Evolutionary conservation across 1,284 basidiomycete genomes (phyloP), one percentile per base, ranked within the genome.

Genomic region (Austroboletus novae-zelandiae): DNA sequence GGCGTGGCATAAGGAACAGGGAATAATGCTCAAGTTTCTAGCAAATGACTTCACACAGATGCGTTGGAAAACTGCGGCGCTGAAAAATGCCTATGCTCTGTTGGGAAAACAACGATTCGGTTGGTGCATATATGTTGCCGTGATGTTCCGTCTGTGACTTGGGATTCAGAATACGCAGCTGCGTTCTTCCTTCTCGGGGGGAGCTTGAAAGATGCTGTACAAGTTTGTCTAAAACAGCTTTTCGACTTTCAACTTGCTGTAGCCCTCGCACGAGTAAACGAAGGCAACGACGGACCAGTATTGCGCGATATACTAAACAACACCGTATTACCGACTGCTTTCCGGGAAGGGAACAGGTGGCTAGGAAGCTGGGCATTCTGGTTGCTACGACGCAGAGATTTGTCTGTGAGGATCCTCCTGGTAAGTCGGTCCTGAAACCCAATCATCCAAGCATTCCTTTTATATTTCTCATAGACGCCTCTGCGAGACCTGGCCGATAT

Each of bases 361-460:
- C 74, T 98, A n/a, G 91, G 84, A n/a, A 92, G 88, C 54, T 99
- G 95, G 96, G 91, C 91, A 4, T 94, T 98, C 68, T 97, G 94
- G 92, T 74, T 92, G 55, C 74, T 98, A 27, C 84, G 86, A 56
- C 77, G 91, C 31, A 78, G 90, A 43, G 94, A 98, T 69, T 66
- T 97, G 13, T 86, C 94, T 2, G 90, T 97, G 17, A 80, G 88
- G 41, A 84, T 93, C 42, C 75, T 96, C 17, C 70, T 95, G 56
- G 91, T 92, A 64, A 62, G 82, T 64, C 18, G 50, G 25, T 23
- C 6, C 25, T 18, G 37, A 54, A 8, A 10, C 37, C 15, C 23
- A 15, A 32, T 11, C 40, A 27, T 41, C 50, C 13, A 34, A 34
- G 18, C 37, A 37, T 29, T 45, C 32, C 15, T 44, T 40, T 50